Percentiles rank a stretch among this genome's conserved stretches.
Evolutionary conservation across 805 yeast genomes (phyloP).

Genomic region (Scheffersomyces lignosus): DNA sequence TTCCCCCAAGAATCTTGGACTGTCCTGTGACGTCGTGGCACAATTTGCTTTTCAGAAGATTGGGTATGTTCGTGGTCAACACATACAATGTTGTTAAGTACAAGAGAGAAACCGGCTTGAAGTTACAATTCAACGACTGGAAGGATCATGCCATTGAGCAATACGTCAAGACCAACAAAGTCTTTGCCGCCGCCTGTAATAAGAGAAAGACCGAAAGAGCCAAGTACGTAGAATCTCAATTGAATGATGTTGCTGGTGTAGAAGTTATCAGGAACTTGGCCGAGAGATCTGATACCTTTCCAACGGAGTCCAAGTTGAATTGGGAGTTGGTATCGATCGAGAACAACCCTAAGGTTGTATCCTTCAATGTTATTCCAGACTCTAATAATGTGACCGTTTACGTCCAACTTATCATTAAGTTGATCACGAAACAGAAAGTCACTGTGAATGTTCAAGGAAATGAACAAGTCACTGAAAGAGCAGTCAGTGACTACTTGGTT

Average conservation of each 20-base stretch:
- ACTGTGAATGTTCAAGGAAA: conserved; percentile 22
- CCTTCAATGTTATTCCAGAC: conserved; percentile 66
- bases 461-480: conserved; percentile 23
- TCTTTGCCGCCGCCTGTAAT: conserved; percentile 61
- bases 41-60: conserved; percentile 54
- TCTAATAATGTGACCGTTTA: conserved; percentile 35
- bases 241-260: conserved; percentile 35
- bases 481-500: conserved; percentile 38
- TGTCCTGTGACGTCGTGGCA: conserved; percentile 37
- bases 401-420: conserved; percentile 40
- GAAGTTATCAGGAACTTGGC: conserved; percentile 31
- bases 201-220: conserved; percentile 29
- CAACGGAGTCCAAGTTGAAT: conserved; percentile 56
- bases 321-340: conserved; percentile 80
- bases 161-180: conserved; percentile 75
- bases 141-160: conserved; percentile 79
- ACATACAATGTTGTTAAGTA: conserved; percentile 53
- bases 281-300: conserved; percentile 43
- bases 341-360: conserved; percentile 67
- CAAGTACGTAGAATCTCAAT: conserved; percentile 44
- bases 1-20: conserved; percentile 35
- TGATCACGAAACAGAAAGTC: conserved; percentile 37
- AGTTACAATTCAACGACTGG: conserved; percentile 73
- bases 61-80: conserved; percentile 67
- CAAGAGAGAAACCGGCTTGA: conserved; percentile 41